A percentile compares a stretch with the other conserved stretches of the same genome.
phyloP scores from a whole-genome alignment of 176 grass and related monocot species.

The Musa itinerans region DNA sequence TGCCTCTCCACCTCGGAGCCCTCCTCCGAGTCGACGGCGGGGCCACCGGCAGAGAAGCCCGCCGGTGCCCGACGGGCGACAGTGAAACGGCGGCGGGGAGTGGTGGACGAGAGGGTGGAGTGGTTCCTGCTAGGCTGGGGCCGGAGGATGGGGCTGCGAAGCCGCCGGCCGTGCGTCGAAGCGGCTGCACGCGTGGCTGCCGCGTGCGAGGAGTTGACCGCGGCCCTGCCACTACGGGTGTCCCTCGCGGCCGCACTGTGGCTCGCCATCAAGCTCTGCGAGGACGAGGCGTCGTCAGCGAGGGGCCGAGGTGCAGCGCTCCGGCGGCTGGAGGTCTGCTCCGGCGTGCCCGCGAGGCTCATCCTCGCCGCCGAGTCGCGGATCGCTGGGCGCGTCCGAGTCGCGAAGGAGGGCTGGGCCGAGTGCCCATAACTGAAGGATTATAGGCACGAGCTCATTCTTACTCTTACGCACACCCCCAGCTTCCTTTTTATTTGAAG shows the following conservation, averaged over 20 bases:
- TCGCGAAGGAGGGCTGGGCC: slow-evolving; percentile 16
- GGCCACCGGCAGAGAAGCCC: neutral
- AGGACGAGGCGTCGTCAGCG: neutral
- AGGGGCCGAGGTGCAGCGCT: neutral
- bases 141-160: slow-evolving; percentile 3
- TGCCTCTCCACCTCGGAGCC: slow-evolving; percentile 19
- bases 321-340: slow-evolving; percentile 10
- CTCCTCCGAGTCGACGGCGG: slow-evolving; percentile 7
- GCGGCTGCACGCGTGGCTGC: neutral
- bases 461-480: neutral
- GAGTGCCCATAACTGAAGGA: neutral
- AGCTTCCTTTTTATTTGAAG: no score
- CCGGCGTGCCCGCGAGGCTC: slow-evolving; percentile 15
- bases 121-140: neutral
- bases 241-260: slow-evolving; percentile 8
- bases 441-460: neutral
- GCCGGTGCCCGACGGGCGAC: neutral
- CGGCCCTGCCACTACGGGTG: neutral
- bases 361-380: slow-evolving; percentile 9
- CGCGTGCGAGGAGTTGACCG: neutral
- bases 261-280: slow-evolving; percentile 2
- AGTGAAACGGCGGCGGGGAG: neutral
- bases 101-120: neutral
- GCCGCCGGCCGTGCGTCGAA: neutral
- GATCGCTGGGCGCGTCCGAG: neutral